Evolutionary conservation across 352 stramenopile genomes (phyloP).

Genomic region (Globisporangium heterothallicum): DNA sequence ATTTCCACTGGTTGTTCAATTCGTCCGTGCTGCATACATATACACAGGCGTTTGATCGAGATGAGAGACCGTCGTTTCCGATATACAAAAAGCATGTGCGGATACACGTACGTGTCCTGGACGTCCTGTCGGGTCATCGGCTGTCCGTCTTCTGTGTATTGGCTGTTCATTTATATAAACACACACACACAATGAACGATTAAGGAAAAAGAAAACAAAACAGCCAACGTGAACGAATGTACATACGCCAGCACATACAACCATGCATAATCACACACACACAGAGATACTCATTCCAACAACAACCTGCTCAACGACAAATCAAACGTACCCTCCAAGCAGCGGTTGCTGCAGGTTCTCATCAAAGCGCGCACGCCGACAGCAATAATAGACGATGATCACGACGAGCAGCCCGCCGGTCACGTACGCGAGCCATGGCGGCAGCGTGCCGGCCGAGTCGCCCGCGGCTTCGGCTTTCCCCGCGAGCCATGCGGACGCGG

Average conservation of each 20-base stretch:
- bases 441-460: conserved; percentile 33
- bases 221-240: no score
- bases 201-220: not conserved
- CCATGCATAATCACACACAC: not conserved
- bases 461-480: conserved; percentile 23
- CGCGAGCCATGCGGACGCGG: conserved; percentile 19
- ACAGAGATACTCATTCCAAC: no score
- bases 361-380: conserved; percentile 76
- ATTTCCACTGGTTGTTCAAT: conserved; percentile 80
- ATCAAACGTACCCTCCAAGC: conserved; percentile 38
- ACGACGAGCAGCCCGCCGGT: conserved; percentile 77
- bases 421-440: conserved; percentile 80
- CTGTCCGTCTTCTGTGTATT: conserved; percentile 85
- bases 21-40: conserved; percentile 69
- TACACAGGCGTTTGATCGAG: no score
- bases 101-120: conserved; percentile 45
- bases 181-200: not conserved
- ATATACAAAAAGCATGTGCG: not conserved
- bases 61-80: no score
- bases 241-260: not conserved
- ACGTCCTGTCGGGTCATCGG: conserved; percentile 84
- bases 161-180: conserved; percentile 14
- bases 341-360: conserved; percentile 84
- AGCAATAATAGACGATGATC: conserved; percentile 89
- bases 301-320: no score